phyloP scores from a whole-genome alignment of 2,329 filamentous ascomycete species.

The Colletotrichum sp. region DNA sequence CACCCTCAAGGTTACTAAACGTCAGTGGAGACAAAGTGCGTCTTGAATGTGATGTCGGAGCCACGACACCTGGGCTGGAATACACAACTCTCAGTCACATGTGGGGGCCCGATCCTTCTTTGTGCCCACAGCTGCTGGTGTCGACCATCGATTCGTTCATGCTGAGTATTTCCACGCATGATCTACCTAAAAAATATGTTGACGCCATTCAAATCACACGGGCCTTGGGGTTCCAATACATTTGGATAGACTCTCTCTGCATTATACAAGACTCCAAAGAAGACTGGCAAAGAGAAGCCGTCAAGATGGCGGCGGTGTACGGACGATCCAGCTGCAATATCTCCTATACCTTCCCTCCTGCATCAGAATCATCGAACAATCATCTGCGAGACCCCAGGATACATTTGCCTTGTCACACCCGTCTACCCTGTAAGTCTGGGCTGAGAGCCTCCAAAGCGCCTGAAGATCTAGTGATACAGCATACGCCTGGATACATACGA shows the following conservation, averaged over 20 bases:
- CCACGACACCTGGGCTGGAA: background rate
- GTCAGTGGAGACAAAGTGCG: background rate
- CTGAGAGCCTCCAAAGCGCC: fast-evolving
- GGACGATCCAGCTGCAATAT: background rate
- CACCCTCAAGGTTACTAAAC: background rate
- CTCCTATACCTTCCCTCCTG: background rate
- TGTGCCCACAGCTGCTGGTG: background rate
- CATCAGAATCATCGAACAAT: background rate
- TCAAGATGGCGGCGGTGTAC: background rate
- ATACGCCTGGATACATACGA: background rate
- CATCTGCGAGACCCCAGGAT: background rate
- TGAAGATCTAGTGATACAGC: background rate
- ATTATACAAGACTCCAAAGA: background rate
- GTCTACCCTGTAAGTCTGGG: background rate
- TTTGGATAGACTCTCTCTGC: background rate
- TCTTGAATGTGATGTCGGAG: background rate
- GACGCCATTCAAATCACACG: background rate
- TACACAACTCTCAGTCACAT: background rate
- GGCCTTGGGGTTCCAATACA: background rate
- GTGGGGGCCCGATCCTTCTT: background rate
- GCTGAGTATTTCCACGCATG: background rate
- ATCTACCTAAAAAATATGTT: background rate
- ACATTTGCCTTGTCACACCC: background rate
- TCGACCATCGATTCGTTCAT: background rate
- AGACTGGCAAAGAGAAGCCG: background rate